Percentiles rank a stretch among this genome's conserved stretches.
phyloP scores from a whole-genome alignment of 345 rosid species.

The Eucalyptus victrix region DNA sequence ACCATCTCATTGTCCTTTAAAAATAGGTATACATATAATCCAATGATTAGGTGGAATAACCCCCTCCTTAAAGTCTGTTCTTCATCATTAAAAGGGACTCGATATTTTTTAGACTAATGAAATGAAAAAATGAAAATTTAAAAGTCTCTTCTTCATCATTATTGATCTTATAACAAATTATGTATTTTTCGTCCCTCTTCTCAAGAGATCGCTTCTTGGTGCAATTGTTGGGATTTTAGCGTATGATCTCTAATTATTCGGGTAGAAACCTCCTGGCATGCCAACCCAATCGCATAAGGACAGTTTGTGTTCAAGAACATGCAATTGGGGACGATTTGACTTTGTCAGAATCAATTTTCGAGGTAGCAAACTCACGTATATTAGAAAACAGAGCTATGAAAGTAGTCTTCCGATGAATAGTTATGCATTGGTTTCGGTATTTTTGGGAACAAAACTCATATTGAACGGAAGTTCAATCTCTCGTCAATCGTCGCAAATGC shows the following conservation, averaged over 20 bases:
- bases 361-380: neutral
- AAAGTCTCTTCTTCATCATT: neutral
- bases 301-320: neutral
- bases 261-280: neutral
- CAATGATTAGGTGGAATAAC: no score
- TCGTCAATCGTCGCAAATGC: neutral
- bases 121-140: neutral
- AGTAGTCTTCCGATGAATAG: neutral
- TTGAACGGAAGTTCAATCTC: neutral
- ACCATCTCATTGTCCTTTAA: no score
- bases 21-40: fast-evolving
- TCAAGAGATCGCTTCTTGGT: neutral
- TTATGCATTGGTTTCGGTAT: neutral
- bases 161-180: neutral
- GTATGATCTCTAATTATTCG: neutral
- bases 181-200: neutral
- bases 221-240: neutral
- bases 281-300: neutral
- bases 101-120: neutral
- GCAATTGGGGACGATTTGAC: neutral
- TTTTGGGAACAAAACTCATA: neutral
- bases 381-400: neutral
- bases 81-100: no score
- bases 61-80: neutral
- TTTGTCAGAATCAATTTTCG: neutral